These are phyloP conservation scores for Eutypa lata DNA, from an alignment of 2,329 filamentous ascomycete genomes.

Conservation along the genomic window DNA sequence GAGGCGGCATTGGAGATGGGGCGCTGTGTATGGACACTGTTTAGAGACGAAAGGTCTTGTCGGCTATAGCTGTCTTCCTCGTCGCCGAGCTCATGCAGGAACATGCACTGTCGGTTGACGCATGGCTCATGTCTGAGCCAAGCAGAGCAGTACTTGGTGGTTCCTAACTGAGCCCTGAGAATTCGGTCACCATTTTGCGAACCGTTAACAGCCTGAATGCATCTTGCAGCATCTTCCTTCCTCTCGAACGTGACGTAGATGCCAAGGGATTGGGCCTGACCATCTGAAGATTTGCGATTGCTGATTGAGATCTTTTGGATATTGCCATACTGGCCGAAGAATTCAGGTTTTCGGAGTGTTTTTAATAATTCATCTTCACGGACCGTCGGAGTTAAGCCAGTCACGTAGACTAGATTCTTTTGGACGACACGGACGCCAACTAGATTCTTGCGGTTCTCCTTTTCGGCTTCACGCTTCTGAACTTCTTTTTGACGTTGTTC, in stretches of 20 bases:
- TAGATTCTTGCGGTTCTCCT: conserved; percentile 91
- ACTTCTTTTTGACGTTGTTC: conserved; percentile 87
- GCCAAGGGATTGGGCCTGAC: conserved; percentile 81
- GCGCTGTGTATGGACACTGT: conserved; percentile 78
- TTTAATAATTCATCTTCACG: conserved; percentile 90
- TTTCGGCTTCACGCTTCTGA: conserved; percentile 94
- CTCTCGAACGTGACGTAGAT: conserved; percentile 98
- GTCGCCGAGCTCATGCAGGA: conserved; percentile 96
- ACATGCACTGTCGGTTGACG: conserved; percentile 96
- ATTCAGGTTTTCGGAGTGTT: conserved; percentile 84
- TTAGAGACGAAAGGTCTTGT: conserved; percentile 92
- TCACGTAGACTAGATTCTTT: conserved; percentile 98
- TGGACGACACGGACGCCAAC: conserved; percentile 94
- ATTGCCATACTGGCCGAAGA: conserved; percentile 97
- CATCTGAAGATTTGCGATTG: conserved; percentile 77
- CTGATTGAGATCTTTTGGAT: conserved; percentile 99
- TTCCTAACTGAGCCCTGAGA: conserved; percentile 76
- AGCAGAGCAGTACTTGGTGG: conserved; percentile 97
- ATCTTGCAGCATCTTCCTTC: conserved; percentile 84
- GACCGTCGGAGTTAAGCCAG: conserved; percentile 85
- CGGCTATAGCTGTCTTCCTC: conserved; percentile 95
- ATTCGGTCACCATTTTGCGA: conserved; percentile 86
- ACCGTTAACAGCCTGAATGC: conserved; percentile 89
- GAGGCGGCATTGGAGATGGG: conserved; percentile 53
- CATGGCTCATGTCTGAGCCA: conserved; percentile 93